Evolutionary conservation across 2,329 filamentous ascomycete species (phyloP), one percentile per base, ranked within the genome.

Genomic region (Phaeomoniella chlamydospora): DNA sequence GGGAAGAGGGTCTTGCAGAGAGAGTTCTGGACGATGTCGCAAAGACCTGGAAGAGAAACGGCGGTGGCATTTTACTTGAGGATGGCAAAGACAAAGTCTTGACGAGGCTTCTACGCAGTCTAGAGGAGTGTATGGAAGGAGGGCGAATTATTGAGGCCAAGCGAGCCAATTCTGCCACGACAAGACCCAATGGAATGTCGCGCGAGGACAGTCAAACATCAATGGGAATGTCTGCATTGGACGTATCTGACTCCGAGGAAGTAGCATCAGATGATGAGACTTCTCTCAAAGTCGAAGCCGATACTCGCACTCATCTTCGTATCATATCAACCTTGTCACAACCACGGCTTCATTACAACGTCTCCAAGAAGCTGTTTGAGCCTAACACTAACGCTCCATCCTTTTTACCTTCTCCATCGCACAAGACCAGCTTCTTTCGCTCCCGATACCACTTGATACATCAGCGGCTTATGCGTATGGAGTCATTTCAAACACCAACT

Each of bases 361-460:
- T 53, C 17, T 56, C 57, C 29, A 94, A 92, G 62, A 94, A 92
- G 51, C 83, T 94, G 50, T 94, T 96, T 52, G 84, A 96, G 49
- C 76, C 74, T 50, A 68, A 78, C 36, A 64, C 67, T 3, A 66
- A 69, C 10, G 75, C 75, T 44, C 72, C 81, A 11, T 79, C 79
- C 1, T 53, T 88, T 29, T 65, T 98, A 43, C 85, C 92, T 0
- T 65, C 73, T 5, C 76, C 85, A 12, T 73, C 77, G 4, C 80
- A 87, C 50, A 94, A 93, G 56, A 94, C 85, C 2, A 67, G 75
- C 3, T 65, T 90, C 31, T 94, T 94, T 59, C 75, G 86, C 44
- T 87, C 94, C 54, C 74, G 87, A 43, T 96, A 92, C 55, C 81
- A 94, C 48, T 72, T 96, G 37, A 80, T 96, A 35, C 82, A 94